Base-by-base conservation (phyloP, 2,329 filamentous ascomycete species). In the Ophioceras dolichostomum region DNA sequence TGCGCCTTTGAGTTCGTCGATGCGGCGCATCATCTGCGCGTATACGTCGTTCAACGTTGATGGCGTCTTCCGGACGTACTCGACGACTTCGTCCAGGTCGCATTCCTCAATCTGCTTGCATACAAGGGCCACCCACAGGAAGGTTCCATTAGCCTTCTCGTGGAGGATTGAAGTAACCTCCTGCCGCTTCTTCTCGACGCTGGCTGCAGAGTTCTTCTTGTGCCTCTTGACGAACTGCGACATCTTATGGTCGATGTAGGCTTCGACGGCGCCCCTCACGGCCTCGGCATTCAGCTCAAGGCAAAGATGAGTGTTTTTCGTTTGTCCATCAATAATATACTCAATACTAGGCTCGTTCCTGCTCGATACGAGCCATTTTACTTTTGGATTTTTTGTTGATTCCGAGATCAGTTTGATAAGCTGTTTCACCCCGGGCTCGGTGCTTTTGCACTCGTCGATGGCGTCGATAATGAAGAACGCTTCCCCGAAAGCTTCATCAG, bases 321-420 rank as follows among this genome's bases (percentile, higher is more conserved):
- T 16, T 30, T 5, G n/a, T n/a, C n/a, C n/a, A n/a, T n/a, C n/a
- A n/a, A n/a, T n/a, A n/a, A n/a, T n/a, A n/a, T n/a, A n/a, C 28
- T 16, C 28, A 9, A 30, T 16, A 4, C 17, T 16, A 8, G 13
- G 28, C 28, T 16, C 8, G 13, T 30, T 30, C 7, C 13, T 2
- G 13, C 13, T 30, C 6, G 28, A 30, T n/a, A 30, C 28, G 13
- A 30, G n/a, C 28, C 28, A 30, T 16, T 30, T 29, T 12, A 29
- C 27, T 14, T n/a, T 13, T 12, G 27, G 43, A 36, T 29, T 12
- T 12, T 12, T 29, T 1, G 40, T 36, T 13, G 44, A 50, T 0
- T 34, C 42, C 21, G n/a, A n/a, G n/a, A n/a, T n/a, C n/a, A n/a
- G n/a, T 49, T 37, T 12, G 45, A 33, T 34, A 66, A 53, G 12